Conservation (phyloP, 306 rosid genomes). For the Senna tora region DNA sequence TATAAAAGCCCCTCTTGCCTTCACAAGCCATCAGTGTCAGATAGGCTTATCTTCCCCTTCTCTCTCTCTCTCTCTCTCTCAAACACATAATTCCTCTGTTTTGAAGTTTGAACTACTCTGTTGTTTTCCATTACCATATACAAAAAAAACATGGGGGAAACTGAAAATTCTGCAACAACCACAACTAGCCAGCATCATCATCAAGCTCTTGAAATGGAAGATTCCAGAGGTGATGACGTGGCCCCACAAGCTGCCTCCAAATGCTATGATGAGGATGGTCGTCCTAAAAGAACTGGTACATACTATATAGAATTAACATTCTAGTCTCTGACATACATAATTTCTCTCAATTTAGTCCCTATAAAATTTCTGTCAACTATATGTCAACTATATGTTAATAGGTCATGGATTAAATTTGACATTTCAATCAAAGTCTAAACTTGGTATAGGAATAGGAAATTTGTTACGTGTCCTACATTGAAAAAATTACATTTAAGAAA, state of each 20-base stretch:
- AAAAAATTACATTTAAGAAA: no score
- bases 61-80: no score
- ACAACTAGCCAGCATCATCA: conserved; percentile 27
- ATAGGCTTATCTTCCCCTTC: background rate
- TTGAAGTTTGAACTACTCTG: background rate
- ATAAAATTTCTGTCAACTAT: background rate
- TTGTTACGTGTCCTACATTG: no score
- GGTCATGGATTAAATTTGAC: no score
- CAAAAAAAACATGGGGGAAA: conserved; percentile 37
- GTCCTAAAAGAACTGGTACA: conserved; percentile 59
- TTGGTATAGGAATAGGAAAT: no score
- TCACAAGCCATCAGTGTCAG: conserved; percentile 8
- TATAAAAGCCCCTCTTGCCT: conserved; percentile 39
- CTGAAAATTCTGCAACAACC: conserved; percentile 38
- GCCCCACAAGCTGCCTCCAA: conserved; percentile 34
- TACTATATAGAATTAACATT: no score
- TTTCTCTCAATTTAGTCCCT: no score
- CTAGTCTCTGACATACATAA: no score
- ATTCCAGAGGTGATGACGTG: conserved; percentile 26
- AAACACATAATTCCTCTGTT: conserved; percentile 4
- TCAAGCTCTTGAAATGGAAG: conserved; percentile 46
- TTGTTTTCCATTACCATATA: background rate
- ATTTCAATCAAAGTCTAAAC: no score
- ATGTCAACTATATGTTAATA: no score
- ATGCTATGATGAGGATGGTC: conserved; percentile 60